phyloP scores from a whole-genome alignment of 1,284 basidiomycete species.

The Stygiomarasmius scandens region DNA sequence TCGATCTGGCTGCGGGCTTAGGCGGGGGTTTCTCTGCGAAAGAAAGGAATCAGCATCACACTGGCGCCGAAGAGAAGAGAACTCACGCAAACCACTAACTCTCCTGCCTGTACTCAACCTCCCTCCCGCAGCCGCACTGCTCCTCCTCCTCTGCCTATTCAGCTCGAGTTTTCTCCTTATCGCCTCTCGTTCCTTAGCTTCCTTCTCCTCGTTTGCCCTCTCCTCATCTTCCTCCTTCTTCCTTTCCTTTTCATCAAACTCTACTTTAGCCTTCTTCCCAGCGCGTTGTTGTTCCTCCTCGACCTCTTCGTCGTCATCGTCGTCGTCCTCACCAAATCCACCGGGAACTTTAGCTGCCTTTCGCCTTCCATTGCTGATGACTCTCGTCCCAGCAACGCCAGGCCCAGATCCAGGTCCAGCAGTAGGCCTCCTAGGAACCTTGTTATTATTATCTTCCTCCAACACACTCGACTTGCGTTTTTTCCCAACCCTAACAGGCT shows the following conservation, averaged over 20 bases:
- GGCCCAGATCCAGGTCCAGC: neutral
- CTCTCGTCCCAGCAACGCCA: conserved; percentile 45
- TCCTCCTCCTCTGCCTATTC: conserved; percentile 65
- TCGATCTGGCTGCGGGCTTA: conserved; percentile 42
- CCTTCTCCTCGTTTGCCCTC: conserved; percentile 37
- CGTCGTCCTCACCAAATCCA: conserved; percentile 55
- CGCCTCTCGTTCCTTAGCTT: conserved; percentile 55
- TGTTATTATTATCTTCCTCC: conserved; percentile 3
- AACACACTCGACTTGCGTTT: conserved; percentile 49
- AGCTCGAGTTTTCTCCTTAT: conserved; percentile 63
- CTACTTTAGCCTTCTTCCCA: conserved; percentile 17
- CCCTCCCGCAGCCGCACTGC: conserved; percentile 53
- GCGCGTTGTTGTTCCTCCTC: conserved; percentile 37
- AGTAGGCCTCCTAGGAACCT: conserved; percentile 4
- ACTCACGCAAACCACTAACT: conserved; percentile 44
- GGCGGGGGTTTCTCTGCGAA: conserved; percentile 13
- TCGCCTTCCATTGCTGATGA: conserved; percentile 52
- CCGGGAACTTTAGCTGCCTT: conserved; percentile 46
- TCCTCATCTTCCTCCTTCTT: conserved; percentile 30
- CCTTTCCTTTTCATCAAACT: conserved; percentile 14
- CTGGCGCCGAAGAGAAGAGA: conserved; percentile 7
- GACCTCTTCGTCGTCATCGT: conserved; percentile 44
- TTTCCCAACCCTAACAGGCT: conserved; percentile 46
- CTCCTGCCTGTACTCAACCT: conserved; percentile 33
- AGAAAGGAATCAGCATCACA: neutral